Conservation (phyloP, 2,329 filamentous ascomycete species). For the Mycosphaerelloides madeirae region DNA sequence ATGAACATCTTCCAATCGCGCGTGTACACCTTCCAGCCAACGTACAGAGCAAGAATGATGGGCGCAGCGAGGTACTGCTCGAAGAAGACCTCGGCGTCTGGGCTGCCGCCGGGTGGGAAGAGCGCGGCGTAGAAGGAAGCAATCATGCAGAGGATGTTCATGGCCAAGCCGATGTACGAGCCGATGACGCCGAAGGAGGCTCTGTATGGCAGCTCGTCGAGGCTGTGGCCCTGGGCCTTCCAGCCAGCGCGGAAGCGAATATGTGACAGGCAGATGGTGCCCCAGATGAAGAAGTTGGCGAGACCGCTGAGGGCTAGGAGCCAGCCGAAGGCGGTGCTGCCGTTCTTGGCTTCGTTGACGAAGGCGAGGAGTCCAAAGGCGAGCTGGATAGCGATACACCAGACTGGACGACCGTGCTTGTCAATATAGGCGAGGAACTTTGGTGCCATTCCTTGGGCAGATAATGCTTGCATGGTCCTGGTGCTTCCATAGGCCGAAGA, state of each 20-base stretch:
- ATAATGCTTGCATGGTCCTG: conserved; percentile 50
- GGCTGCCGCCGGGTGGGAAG: conserved; percentile 19
- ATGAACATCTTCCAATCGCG: too few species aligned
- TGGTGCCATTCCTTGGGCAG: conserved; percentile 62
- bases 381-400: conserved; percentile 64
- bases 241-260: conserved; percentile 79
- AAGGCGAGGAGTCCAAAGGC: conserved; percentile 68
- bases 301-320: conserved; percentile 68
- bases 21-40: conserved; percentile 28
- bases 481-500: conserved; percentile 55
- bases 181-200: conserved; percentile 38
- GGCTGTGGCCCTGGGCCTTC: conserved; percentile 38
- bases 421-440: conserved; percentile 76
- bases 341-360: conserved; percentile 57
- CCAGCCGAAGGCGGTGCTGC: conserved; percentile 68
- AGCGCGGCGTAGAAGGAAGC: conserved; percentile 41
- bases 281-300: conserved; percentile 72
- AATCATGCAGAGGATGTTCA: conserved; percentile 37
- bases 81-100: conserved; percentile 25
- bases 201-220: conserved; percentile 45
- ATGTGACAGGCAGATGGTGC: conserved; percentile 77
- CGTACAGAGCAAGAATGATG: conserved; percentile 27
- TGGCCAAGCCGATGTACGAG: conserved; percentile 37
- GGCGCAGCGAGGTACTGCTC: conserved; percentile 28
- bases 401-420: conserved; percentile 71